These are phyloP conservation scores for Dictyostelium brefeldianum DNA, from an alignment of 78 protist species.

Conservation along the genomic window DNA sequence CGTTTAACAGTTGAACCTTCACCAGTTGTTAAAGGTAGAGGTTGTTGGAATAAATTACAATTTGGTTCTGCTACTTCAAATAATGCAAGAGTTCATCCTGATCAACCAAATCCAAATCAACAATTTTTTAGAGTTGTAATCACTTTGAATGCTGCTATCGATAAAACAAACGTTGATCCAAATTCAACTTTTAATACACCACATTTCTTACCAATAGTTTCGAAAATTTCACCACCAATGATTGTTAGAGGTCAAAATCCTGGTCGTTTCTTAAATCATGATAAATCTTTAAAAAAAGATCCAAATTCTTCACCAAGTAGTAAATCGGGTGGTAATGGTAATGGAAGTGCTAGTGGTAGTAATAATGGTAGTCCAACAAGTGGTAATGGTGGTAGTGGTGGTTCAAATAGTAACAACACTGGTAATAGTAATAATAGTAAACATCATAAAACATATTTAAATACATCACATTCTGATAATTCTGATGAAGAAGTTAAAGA, in stretches of 20 bases:
- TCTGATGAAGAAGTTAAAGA: slow-evolving; percentile 10
- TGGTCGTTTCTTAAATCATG: slow-evolving; percentile 73
- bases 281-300: slow-evolving; percentile 61
- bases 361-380: neutral
- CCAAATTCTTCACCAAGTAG: slow-evolving; percentile 38
- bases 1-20: slow-evolving; percentile 63
- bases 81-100: slow-evolving; percentile 75
- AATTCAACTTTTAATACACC: neutral
- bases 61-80: slow-evolving; percentile 78
- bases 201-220: slow-evolving; percentile 49
- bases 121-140: slow-evolving; percentile 78
- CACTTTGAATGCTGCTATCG: slow-evolving; percentile 57
- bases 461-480: slow-evolving; percentile 1
- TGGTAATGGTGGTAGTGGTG: slow-evolving; percentile 2
- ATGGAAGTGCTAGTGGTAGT: neutral
- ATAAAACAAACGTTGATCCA: neutral
- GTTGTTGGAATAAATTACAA: slow-evolving; percentile 46
- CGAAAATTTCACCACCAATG: slow-evolving; percentile 80
- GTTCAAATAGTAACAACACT: neutral
- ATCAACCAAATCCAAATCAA: slow-evolving; percentile 83
- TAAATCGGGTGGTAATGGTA: neutral
- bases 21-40: slow-evolving; percentile 61
- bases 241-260: slow-evolving; percentile 84
- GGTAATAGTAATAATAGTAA: slow-evolving; percentile 23
- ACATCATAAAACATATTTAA: slow-evolving; percentile 3